Conservation (phyloP, 352 stramenopile species). For the Vaucheria bursata region DNA sequence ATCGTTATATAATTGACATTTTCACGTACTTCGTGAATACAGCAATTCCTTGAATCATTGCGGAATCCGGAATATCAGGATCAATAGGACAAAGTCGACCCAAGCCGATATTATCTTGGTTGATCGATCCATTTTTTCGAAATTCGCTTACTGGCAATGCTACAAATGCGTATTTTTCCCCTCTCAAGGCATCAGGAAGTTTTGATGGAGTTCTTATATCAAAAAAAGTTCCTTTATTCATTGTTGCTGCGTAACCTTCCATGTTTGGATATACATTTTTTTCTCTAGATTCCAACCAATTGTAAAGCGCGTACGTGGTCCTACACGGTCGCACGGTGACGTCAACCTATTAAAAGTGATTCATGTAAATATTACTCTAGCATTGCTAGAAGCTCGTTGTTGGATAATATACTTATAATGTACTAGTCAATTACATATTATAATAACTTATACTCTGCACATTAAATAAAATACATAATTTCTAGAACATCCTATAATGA, state of each 20-base stretch:
- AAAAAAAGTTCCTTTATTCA: constrained; percentile 48
- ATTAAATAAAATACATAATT: too few relatives aligned
- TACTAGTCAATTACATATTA: too few relatives aligned
- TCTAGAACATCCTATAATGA: too few relatives aligned
- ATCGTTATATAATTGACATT: too few relatives aligned
- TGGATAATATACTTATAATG: too few relatives aligned
- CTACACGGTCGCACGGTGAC: constrained; percentile 61
- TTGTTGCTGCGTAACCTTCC: constrained; percentile 57
- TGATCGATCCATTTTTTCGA: constrained; percentile 34
- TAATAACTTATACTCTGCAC: too few relatives aligned
- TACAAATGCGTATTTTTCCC: constrained; percentile 76
- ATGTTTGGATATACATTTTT: constrained; percentile 67
- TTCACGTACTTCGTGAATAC: constrained; percentile 39
- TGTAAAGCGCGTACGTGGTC: constrained; percentile 65
- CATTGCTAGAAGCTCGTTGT: too few relatives aligned
- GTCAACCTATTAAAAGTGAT: constrained; percentile 53
- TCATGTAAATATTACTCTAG: too few relatives aligned
- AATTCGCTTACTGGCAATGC: constrained; percentile 54
- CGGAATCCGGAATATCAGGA: constrained; percentile 51
- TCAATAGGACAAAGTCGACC: constrained; percentile 48
- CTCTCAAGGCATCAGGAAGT: constrained; percentile 66
- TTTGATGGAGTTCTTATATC: constrained; percentile 58
- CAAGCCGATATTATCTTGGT: constrained; percentile 49
- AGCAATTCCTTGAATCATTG: constrained; percentile 45
- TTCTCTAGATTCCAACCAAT: constrained; percentile 69